Percentiles rank a stretch among this genome's conserved stretches.
These are phyloP conservation scores for Rhododendron griersonianum DNA, from an alignment of 148 eudicot species.

Conservation along the genomic window DNA sequence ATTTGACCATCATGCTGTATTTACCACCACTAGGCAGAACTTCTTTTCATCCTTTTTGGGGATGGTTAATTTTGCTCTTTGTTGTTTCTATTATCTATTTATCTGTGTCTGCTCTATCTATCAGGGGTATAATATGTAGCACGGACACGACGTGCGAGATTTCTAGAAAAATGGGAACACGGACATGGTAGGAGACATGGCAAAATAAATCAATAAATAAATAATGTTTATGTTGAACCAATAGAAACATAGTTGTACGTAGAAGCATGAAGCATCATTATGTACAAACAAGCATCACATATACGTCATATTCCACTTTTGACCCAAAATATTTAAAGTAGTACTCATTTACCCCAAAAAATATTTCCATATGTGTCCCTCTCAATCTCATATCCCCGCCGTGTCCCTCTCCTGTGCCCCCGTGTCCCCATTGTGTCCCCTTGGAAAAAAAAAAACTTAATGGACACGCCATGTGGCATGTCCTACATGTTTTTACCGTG, in stretches of 20 bases:
- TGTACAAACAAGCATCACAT: not conserved
- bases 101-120: not conserved
- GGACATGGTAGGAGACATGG: not conserved
- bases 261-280: not conserved
- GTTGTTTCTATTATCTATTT: not conserved
- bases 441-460: no score
- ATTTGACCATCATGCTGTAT: not conserved
- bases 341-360: not conserved
- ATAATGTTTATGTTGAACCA: not conserved
- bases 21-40: not conserved
- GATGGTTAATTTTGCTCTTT: not conserved
- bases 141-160: not conserved
- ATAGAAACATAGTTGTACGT: not conserved
- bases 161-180: not conserved
- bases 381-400: no score
- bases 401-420: no score
- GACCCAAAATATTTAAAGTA: not conserved
- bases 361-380: no score
- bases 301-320: not conserved
- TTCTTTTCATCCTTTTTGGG: not conserved
- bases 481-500: not conserved
- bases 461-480: no score
- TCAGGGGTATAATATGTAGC: not conserved
- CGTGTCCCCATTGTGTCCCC: not conserved
- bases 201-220: no score